Conservation (phyloP, 2,329 filamentous ascomycete species). For the Aspergillus oerlinghausenensis region DNA sequence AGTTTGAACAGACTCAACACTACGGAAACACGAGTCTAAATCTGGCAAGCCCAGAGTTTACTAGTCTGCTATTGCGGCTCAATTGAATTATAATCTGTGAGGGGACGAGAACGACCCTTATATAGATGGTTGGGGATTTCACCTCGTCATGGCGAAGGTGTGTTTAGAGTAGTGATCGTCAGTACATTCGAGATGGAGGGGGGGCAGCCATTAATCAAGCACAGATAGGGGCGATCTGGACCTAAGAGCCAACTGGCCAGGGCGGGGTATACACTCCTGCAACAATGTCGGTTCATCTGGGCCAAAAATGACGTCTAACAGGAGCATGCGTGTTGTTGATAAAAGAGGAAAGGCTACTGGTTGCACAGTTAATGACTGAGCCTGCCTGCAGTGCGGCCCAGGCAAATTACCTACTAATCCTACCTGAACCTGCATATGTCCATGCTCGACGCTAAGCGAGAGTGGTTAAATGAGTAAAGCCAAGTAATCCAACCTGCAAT, state of each 20-base stretch:
- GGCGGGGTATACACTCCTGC: not conserved
- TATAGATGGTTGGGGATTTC: not conserved
- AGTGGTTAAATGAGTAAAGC: not conserved
- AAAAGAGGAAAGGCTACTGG: not conserved
- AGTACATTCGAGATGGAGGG: not conserved
- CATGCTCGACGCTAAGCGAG: not conserved
- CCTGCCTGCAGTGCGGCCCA: not conserved
- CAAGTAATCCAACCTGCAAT: not conserved
- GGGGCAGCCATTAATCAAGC: not conserved
- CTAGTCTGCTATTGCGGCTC: not conserved
- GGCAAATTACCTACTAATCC: not conserved
- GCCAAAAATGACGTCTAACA: not conserved
- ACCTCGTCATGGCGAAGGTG: not conserved
- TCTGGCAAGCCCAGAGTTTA: not conserved
- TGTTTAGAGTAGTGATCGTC: not conserved
- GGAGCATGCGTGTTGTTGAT: not conserved
- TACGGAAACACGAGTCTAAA: not conserved
- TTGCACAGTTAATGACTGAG: not conserved
- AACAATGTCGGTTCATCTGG: not conserved
- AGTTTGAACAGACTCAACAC: not conserved
- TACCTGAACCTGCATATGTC: not conserved
- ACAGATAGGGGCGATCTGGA: not conserved
- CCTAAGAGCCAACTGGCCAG: not conserved
- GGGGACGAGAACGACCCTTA: not conserved
- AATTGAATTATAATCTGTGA: not conserved